phyloP scores from a whole-genome alignment of 1,139 yeast genomes.

The Sugiyamaella grinbergsii region DNA sequence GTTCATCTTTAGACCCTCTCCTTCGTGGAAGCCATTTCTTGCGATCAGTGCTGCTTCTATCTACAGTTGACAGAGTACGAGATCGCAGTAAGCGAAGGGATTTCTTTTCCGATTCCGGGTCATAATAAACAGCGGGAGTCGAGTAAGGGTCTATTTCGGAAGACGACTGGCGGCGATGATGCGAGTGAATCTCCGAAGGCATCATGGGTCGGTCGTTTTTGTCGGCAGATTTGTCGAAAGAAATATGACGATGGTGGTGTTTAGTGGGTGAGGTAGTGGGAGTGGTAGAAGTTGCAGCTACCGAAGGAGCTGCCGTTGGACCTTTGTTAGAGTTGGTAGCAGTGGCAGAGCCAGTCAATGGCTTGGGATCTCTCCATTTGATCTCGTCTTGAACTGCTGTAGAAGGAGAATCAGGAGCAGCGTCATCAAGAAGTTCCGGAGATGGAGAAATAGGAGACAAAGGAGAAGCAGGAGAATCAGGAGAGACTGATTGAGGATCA shows the following conservation, averaged over 20 bases:
- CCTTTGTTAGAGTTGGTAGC: background rate
- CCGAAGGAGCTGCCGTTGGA: no score
- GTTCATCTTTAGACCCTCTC: slow-evolving; percentile 70
- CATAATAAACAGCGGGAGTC: slow-evolving; percentile 69
- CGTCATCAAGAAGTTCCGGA: background rate
- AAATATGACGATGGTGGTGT: slow-evolving; percentile 13
- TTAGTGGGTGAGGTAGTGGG: background rate
- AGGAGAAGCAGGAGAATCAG: background rate
- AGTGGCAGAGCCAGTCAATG: background rate
- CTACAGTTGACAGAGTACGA: slow-evolving; percentile 35
- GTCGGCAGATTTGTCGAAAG: slow-evolving; percentile 10
- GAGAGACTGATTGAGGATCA: background rate
- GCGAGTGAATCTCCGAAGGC: slow-evolving; percentile 6
- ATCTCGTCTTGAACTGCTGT: background rate
- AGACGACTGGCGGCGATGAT: slow-evolving; percentile 19
- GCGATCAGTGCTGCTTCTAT: slow-evolving; percentile 18
- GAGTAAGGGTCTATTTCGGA: slow-evolving; percentile 58
- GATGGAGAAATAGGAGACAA: background rate
- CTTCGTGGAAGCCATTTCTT: slow-evolving; percentile 39
- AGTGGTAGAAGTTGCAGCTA: background rate
- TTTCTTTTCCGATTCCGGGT: slow-evolving; percentile 50
- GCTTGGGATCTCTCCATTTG: slow-evolving; percentile 1
- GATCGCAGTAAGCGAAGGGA: slow-evolving; percentile 31
- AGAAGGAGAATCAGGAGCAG: background rate
- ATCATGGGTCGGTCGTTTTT: slow-evolving; percentile 3